A percentile compares a stretch with the other conserved stretches of the same genome.
Evolutionary conservation across 768 basidiomycete genomes (phyloP).

Genomic region (Calocybe cyanea): DNA sequence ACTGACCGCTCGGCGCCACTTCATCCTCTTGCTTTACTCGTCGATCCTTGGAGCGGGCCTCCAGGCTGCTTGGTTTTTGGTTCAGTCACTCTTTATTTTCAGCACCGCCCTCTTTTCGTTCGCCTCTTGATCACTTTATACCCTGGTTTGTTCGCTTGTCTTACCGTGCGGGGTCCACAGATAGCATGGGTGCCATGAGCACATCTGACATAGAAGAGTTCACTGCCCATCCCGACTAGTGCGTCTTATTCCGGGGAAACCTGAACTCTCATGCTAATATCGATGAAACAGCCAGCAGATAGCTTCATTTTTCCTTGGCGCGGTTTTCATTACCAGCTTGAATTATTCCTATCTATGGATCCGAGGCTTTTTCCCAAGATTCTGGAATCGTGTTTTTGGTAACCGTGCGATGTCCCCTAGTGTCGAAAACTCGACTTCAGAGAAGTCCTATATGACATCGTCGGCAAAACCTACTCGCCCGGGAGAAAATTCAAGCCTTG

Average conservation of each 20-base stretch:
- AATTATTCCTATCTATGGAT: conserved; percentile 14
- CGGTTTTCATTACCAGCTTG: conserved; percentile 15
- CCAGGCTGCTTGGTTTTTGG: background rate
- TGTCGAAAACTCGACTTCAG: conserved; percentile 5
- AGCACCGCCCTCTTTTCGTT: background rate
- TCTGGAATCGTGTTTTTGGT: conserved; percentile 4
- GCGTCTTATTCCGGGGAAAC: background rate
- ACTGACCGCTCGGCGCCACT: background rate
- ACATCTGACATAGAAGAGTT: conserved; percentile 9
- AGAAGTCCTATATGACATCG: conserved; percentile 6
- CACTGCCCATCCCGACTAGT: conserved; percentile 13
- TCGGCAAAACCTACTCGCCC: background rate
- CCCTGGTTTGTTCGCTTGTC: conserved; percentile 2
- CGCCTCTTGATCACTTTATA: background rate
- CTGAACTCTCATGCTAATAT: too few species aligned
- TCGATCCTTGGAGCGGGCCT: conserved; percentile 9
- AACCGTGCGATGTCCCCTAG: conserved; percentile 2
- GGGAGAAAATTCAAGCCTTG: conserved; percentile 7
- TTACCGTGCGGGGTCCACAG: background rate
- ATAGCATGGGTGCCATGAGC: background rate
- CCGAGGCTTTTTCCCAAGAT: conserved; percentile 1
- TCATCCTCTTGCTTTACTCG: background rate
- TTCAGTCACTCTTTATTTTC: background rate
- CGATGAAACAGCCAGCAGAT: conserved; percentile 10
- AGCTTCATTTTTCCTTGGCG: conserved; percentile 15